Percentiles rank a stretch among this genome's conserved stretches.
Conservation (phyloP, 2,329 filamentous ascomycete genomes). For the Pestalotiopsis sp. region DNA sequence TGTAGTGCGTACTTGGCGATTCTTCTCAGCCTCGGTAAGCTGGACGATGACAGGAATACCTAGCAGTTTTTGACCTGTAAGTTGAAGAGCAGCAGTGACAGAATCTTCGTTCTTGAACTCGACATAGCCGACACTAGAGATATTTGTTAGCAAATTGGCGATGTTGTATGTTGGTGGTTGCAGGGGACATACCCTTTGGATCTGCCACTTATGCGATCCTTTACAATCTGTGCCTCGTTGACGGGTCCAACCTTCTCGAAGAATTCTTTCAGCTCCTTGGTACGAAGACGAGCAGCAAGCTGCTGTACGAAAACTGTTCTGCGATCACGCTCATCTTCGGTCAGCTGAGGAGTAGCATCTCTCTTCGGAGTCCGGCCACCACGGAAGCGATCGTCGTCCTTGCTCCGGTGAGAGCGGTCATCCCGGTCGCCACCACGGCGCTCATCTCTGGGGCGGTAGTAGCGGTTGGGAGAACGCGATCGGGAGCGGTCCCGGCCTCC, state of each 20-base stretch:
- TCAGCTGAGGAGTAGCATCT: slow-evolving; percentile 70
- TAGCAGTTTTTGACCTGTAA: slow-evolving; percentile 97
- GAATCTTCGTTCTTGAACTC: slow-evolving; percentile 98
- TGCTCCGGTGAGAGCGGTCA: slow-evolving; percentile 56
- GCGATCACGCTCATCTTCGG: slow-evolving; percentile 93
- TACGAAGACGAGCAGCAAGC: slow-evolving; percentile 88
- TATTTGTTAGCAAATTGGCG: slow-evolving; percentile 34
- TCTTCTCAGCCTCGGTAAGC: slow-evolving; percentile 98
- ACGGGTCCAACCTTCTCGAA: slow-evolving; percentile 95
- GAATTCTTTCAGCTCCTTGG: slow-evolving; percentile 88
- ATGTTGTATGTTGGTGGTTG: background rate
- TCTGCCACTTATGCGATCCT: slow-evolving; percentile 92
- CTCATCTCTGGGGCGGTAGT: slow-evolving; percentile 57
- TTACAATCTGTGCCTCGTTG: slow-evolving; percentile 97
- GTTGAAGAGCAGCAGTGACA: slow-evolving; percentile 88
- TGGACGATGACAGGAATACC: slow-evolving; percentile 98
- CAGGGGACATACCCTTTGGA: slow-evolving; percentile 80
- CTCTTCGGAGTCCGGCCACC: slow-evolving; percentile 36
- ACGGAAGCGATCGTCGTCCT: slow-evolving; percentile 47
- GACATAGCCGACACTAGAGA: slow-evolving; percentile 88
- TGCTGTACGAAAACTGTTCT: slow-evolving; percentile 99
- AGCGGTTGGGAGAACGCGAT: slow-evolving; percentile 69
- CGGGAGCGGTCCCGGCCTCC: slow-evolving; percentile 63
- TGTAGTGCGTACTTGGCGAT: slow-evolving; percentile 86
- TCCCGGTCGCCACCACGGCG: slow-evolving; percentile 47